Evolutionary conservation across 441 rosid species (phyloP).

Genomic region (Hura crepitans): DNA sequence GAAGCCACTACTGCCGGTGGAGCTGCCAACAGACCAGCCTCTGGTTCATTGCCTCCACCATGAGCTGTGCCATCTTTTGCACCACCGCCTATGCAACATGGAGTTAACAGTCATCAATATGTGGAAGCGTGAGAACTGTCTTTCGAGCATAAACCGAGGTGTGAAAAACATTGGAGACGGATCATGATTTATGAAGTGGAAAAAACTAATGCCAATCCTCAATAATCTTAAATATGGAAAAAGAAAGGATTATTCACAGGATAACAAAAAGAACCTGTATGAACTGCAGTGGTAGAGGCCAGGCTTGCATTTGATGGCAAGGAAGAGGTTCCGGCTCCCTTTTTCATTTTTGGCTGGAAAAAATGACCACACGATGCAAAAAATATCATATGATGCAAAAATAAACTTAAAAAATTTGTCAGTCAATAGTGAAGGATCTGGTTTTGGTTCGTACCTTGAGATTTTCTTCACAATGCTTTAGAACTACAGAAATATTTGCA

Average conservation of each 20-base stretch:
- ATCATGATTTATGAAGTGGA: too few relatives aligned
- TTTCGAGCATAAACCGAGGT: not conserved
- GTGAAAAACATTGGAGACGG: not conserved
- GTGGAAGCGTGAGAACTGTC: slow-evolving; percentile 15
- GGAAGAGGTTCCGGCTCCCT: slow-evolving; percentile 49
- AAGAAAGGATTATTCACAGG: not conserved
- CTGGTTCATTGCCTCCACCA: slow-evolving; percentile 48
- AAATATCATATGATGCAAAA: slow-evolving; percentile 17
- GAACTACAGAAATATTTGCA: slow-evolving; percentile 68
- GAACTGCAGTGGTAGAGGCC: slow-evolving; percentile 27
- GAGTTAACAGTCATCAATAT: slow-evolving; percentile 23
- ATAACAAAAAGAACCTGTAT: slow-evolving; percentile 45
- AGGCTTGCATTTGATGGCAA: slow-evolving; percentile 30
- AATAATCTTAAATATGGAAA: not conserved
- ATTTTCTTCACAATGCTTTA: slow-evolving; percentile 89
- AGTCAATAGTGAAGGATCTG: slow-evolving; percentile 1
- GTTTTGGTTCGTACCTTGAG: slow-evolving; percentile 53
- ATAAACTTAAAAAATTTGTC: not conserved
- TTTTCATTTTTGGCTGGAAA: slow-evolving; percentile 71
- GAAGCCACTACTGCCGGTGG: slow-evolving; percentile 27
- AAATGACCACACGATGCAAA: slow-evolving; percentile 18
- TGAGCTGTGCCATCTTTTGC: slow-evolving; percentile 35
- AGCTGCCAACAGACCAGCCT: slow-evolving; percentile 26
- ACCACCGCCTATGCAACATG: slow-evolving; percentile 32
- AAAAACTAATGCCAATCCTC: not conserved